Percentiles rank a stretch among this genome's conserved stretches.
These are phyloP conservation scores for Fusarium oligoseptatum DNA, from an alignment of 2,329 filamentous ascomycete species.

Conservation along the genomic window DNA sequence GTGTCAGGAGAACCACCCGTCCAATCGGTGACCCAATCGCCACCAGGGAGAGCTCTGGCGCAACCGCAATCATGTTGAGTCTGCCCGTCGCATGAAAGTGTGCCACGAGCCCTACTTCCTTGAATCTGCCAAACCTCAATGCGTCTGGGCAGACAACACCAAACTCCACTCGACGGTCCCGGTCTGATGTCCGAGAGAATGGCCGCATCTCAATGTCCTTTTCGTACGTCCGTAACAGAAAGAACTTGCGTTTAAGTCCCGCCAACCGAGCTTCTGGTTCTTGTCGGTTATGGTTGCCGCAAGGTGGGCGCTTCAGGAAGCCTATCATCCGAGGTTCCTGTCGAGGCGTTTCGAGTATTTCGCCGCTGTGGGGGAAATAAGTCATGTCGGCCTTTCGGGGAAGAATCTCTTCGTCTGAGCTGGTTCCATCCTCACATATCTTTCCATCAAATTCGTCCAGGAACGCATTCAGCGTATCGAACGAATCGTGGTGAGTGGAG, in stretches of 20 bases:
- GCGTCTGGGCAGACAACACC: slow-evolving; percentile 50
- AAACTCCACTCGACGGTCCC: slow-evolving; percentile 42
- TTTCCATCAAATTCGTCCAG: slow-evolving; percentile 17
- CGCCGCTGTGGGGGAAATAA: slow-evolving; percentile 53
- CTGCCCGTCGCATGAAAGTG: slow-evolving; percentile 53
- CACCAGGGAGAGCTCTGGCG: slow-evolving; percentile 79
- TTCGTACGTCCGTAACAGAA: slow-evolving; percentile 63
- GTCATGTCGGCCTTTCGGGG: slow-evolving; percentile 48
- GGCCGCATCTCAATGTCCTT: slow-evolving; percentile 63
- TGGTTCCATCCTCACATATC: neutral
- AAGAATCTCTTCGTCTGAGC: neutral
- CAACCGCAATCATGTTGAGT: slow-evolving; percentile 72
- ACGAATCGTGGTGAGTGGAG: slow-evolving; percentile 15
- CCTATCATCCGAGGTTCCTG: slow-evolving; percentile 24
- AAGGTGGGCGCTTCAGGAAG: slow-evolving; percentile 38
- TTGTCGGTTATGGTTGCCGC: slow-evolving; percentile 30
- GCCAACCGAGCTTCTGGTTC: slow-evolving; percentile 18
- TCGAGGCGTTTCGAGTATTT: slow-evolving; percentile 31
- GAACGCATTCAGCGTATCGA: slow-evolving; percentile 26
- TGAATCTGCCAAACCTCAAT: slow-evolving; percentile 45
- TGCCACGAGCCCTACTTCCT: slow-evolving; percentile 33
- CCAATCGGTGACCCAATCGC: slow-evolving; percentile 77
- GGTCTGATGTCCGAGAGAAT: slow-evolving; percentile 42
- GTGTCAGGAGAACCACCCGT: slow-evolving; percentile 73
- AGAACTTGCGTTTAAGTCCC: slow-evolving; percentile 35